These are phyloP conservation scores for Lachnellula willkommii DNA, from an alignment of 2,329 filamentous ascomycete genomes.

Conservation along the genomic window DNA sequence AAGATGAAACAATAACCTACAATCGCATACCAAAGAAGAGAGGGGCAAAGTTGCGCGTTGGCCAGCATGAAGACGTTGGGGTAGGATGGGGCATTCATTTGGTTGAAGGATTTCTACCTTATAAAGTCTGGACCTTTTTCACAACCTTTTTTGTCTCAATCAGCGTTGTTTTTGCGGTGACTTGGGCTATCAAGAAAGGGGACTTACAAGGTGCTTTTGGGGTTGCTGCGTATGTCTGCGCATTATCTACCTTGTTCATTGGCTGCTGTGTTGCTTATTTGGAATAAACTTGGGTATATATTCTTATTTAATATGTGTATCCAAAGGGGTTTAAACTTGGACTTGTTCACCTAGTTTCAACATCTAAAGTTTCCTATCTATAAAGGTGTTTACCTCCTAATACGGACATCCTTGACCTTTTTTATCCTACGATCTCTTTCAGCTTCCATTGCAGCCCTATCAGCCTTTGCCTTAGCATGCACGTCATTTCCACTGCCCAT, in stretches of 20 bases:
- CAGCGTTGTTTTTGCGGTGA: neutral
- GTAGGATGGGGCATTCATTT: neutral
- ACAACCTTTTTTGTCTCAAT: neutral
- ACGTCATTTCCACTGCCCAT: neutral
- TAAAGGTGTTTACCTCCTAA: no score
- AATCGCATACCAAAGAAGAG: constrained; percentile 1
- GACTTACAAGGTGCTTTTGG: neutral
- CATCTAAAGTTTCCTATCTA: no score
- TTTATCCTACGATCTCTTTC: no score
- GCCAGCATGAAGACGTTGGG: neutral
- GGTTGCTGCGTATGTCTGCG: neutral
- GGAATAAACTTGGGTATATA: neutral
- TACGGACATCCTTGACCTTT: no score
- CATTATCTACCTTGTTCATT: neutral
- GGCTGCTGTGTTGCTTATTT: neutral
- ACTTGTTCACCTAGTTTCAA: no score
- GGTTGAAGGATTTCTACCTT: neutral
- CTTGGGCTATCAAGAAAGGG: neutral
- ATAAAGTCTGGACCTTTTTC: constrained; percentile 2
- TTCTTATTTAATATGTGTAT: no score
- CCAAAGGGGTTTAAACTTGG: no score
- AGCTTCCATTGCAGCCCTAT: neutral
- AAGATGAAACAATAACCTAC: constrained; percentile 3
- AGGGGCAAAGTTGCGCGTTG: neutral
- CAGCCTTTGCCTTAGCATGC: neutral